Conservation (phyloP, 345 rosid species). For the Iberis pinnata region DNA sequence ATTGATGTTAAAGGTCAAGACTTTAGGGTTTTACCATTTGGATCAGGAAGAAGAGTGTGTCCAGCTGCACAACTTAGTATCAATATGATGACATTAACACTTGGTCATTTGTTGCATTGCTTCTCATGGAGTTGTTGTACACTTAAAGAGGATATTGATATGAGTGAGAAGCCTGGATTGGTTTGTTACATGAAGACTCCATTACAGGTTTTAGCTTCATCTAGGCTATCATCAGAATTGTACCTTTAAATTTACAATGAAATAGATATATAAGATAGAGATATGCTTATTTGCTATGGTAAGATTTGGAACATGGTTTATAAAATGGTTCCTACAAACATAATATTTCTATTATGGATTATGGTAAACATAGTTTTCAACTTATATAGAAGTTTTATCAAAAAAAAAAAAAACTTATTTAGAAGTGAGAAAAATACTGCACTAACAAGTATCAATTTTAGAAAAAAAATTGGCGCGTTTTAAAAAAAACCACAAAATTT, state of each 20-base stretch:
- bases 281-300: neutral
- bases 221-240: slow-evolving; percentile 23
- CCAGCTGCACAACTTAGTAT: neutral
- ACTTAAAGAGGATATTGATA: neutral
- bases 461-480: too few species aligned
- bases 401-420: too few species aligned
- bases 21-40: neutral
- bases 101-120: slow-evolving; percentile 22
- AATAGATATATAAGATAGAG: neutral
- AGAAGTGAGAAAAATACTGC: too few species aligned
- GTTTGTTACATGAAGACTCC: slow-evolving; percentile 17
- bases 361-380: too few species aligned
- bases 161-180: slow-evolving; percentile 25
- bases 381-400: too few species aligned
- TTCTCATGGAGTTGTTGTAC: slow-evolving; percentile 27
- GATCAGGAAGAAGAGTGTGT: neutral
- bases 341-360: too few species aligned
- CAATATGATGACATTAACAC: neutral
- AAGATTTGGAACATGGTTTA: slow-evolving; percentile 16
- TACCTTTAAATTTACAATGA: slow-evolving; percentile 4
- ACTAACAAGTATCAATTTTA: too few species aligned
- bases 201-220: slow-evolving; percentile 22
- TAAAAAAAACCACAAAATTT: too few species aligned
- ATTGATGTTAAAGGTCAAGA: neutral
- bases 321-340: slow-evolving; percentile 18